These are phyloP conservation scores for Erythrobasidium hasegawianum DNA, from an alignment of 1,284 basidiomycete genomes.

Conservation along the genomic window DNA sequence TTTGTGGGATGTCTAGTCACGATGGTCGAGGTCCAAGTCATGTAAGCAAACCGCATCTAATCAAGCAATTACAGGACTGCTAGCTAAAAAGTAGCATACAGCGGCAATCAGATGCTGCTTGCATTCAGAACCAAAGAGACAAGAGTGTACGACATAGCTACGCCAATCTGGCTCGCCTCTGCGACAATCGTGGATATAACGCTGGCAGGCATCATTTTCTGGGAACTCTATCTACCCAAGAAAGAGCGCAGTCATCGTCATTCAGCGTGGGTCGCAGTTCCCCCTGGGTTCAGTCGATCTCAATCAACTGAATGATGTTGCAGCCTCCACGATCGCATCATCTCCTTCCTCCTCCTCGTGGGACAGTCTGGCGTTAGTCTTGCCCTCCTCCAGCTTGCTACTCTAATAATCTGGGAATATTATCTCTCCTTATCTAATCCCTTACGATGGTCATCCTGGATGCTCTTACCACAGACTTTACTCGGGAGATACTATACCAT, in stretches of 20 bases:
- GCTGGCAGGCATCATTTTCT: slow-evolving; percentile 5
- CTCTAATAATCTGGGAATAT: neutral
- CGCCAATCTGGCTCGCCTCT: slow-evolving; percentile 2
- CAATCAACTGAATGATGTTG: neutral
- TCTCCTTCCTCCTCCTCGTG: neutral
- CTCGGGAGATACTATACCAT: neutral
- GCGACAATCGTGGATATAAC: neutral
- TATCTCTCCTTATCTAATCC: neutral
- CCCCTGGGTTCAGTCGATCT: neutral
- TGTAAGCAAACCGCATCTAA: neutral
- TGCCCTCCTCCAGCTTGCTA: neutral
- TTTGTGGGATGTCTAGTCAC: neutral
- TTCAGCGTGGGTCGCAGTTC: neutral
- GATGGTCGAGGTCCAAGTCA: neutral
- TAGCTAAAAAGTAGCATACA: neutral
- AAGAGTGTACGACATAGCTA: neutral
- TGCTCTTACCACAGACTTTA: neutral
- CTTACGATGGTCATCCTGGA: neutral
- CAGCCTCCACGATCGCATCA: slow-evolving; percentile 4
- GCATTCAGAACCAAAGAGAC: neutral
- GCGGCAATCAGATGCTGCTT: slow-evolving; percentile 6
- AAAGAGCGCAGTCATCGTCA: neutral
- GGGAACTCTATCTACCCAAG: neutral
- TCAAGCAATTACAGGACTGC: too few species aligned
- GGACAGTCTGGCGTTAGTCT: neutral